phyloP scores from a whole-genome alignment of 2,329 filamentous ascomycete genomes.

The Dactylellina cionopaga region DNA sequence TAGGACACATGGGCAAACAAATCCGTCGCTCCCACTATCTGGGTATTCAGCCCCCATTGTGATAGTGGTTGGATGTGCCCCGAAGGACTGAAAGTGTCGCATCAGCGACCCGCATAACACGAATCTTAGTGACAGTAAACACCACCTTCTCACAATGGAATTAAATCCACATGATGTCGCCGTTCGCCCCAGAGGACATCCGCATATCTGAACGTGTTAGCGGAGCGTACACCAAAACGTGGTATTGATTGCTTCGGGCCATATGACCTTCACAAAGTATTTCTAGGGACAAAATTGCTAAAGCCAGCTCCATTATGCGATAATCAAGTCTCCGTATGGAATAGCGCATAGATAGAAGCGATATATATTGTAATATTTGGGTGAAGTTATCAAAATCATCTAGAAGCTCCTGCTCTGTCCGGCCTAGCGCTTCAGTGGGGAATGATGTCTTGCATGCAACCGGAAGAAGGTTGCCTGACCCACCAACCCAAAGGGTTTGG shows the following conservation, averaged over 20 bases:
- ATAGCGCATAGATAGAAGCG: conserved; percentile 34
- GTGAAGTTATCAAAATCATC: conserved; percentile 26
- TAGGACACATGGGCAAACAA: no score
- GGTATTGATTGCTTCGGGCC: no score
- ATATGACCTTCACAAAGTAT: not conserved
- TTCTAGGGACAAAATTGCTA: conserved; percentile 7
- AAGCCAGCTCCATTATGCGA: conserved; percentile 15
- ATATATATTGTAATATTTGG: not conserved
- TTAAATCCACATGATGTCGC: not conserved
- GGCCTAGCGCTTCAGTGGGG: conserved; percentile 16
- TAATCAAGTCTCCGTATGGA: conserved; percentile 46
- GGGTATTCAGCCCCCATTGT: no score
- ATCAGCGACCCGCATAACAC: conserved; percentile 8
- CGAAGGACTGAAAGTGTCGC: not conserved
- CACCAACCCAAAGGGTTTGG: conserved; percentile 8
- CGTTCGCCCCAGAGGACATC: not conserved
- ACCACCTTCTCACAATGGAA: conserved; percentile 37
- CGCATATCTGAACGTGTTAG: no score
- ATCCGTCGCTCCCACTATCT: no score
- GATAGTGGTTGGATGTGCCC: no score
- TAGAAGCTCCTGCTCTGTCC: conserved; percentile 40
- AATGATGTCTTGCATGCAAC: conserved; percentile 6
- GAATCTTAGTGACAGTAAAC: not conserved
- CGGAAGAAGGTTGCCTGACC: conserved; percentile 28
- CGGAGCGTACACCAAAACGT: no score